Conservation (phyloP, 805 yeast genomes). For the Wickerhamomyces strasburgensis region DNA sequence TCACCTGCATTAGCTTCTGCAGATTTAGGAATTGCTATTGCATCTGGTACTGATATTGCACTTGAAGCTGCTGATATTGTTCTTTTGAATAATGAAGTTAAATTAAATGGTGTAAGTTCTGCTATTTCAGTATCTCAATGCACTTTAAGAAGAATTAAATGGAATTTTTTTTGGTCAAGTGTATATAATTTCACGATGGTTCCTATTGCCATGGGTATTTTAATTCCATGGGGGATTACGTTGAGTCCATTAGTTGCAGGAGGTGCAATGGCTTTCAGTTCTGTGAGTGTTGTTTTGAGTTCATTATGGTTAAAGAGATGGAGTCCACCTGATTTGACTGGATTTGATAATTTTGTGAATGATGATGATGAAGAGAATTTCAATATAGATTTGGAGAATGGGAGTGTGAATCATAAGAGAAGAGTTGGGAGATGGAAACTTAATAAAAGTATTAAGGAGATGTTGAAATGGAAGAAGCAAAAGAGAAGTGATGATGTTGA, state of each 20-base stretch:
- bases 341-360: neutral
- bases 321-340: conserved; percentile 33
- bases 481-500: conserved; percentile 15
- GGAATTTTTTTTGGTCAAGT: conserved; percentile 85
- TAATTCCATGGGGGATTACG: conserved; percentile 70
- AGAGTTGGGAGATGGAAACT: conserved; percentile 13
- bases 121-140: conserved; percentile 64
- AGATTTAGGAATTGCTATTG: conserved; percentile 85
- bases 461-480: conserved; percentile 6
- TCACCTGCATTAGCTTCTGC: conserved; percentile 93
- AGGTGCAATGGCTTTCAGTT: conserved; percentile 88
- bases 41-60: conserved; percentile 93
- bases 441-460: conserved; percentile 11
- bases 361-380: conserved; percentile 7
- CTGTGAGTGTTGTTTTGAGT: conserved; percentile 80
- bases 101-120: conserved; percentile 46
- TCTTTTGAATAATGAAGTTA: conserved; percentile 41
- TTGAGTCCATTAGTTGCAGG: conserved; percentile 89
- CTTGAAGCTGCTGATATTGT: conserved; percentile 96
- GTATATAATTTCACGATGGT: conserved; percentile 79
- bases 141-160: conserved; percentile 69
- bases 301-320: conserved; percentile 70
- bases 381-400: conserved; percentile 19
- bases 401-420: conserved; percentile 2
- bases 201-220: conserved; percentile 92